Conservation (phyloP, 805 yeast species). For the Candida verbasci region DNA sequence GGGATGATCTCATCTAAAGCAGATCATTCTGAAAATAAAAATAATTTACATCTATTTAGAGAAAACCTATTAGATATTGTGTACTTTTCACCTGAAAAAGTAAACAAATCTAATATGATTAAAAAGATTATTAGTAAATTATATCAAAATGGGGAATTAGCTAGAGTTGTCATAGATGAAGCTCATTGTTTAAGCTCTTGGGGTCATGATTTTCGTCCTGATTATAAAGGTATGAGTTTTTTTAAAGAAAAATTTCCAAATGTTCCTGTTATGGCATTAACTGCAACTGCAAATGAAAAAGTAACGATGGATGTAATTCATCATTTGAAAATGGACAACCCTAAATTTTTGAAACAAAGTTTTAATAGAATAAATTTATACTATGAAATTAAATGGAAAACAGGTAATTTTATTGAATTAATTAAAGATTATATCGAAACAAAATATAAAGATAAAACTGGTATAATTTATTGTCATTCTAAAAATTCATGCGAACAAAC, state of each 20-base stretch:
- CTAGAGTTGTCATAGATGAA: constrained; percentile 90
- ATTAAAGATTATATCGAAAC: constrained; percentile 51
- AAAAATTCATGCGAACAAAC: constrained; percentile 84
- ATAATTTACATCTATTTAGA: constrained; percentile 56
- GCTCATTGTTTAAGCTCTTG: constrained; percentile 98
- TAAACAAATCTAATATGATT: constrained; percentile 67
- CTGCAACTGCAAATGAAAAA: constrained; percentile 94
- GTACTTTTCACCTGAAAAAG: constrained; percentile 93
- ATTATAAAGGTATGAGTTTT: constrained; percentile 73
- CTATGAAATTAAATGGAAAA: constrained; percentile 73
- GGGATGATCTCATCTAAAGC: constrained; percentile 85
- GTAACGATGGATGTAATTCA: constrained; percentile 83
- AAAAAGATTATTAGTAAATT: constrained; percentile 58
- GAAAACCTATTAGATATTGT: constrained; percentile 70
- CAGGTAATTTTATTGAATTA: constrained; percentile 50
- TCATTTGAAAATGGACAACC: constrained; percentile 59
- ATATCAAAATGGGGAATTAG: constrained; percentile 53
- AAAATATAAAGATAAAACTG: constrained; percentile 58
- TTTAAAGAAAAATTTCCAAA: constrained; percentile 72
- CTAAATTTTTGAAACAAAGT: constrained; percentile 76
- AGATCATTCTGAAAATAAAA: constrained; percentile 55
- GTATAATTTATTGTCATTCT: constrained; percentile 92
- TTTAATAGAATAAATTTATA: constrained; percentile 84
- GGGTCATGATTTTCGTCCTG: constrained; percentile 99
- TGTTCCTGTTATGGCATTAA: constrained; percentile 90